phyloP scores from a whole-genome alignment of 2,329 filamentous ascomycete genomes.

The Trichoderma sp. region DNA sequence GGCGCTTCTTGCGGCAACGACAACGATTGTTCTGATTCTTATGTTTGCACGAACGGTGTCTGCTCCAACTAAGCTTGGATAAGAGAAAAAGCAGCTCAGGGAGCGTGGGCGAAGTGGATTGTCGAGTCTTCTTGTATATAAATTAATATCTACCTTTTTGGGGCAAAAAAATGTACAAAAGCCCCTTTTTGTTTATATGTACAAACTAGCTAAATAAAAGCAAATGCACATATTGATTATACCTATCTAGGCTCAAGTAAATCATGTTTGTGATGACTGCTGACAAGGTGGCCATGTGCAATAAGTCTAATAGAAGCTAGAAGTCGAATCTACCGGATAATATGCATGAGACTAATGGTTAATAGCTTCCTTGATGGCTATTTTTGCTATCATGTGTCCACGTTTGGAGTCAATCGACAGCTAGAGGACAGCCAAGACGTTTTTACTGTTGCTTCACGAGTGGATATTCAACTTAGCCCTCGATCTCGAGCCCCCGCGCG shows the following conservation, averaged over 20 bases:
- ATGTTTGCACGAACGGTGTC: conserved; percentile 11
- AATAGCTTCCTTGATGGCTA: not conserved
- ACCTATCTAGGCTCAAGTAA: not conserved
- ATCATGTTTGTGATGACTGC: not conserved
- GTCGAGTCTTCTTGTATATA: conserved; percentile 10
- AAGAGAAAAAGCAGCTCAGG: not conserved
- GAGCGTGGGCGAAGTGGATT: not conserved
- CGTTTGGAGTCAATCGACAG: not conserved
- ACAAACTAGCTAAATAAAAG: not conserved
- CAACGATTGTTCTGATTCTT: conserved; percentile 14
- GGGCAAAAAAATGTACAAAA: not conserved
- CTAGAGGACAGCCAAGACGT: not conserved
- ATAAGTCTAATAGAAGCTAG: not conserved
- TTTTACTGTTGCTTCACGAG: not conserved
- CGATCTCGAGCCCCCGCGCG: not conserved
- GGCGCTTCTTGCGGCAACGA: not conserved
- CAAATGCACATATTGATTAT: not conserved
- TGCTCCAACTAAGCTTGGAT: conserved; percentile 2
- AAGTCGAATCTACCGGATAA: not conserved
- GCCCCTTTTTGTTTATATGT: not conserved
- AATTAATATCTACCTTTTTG: not conserved
- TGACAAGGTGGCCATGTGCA: not conserved
- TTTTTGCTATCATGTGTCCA: not conserved
- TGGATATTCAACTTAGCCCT: not conserved
- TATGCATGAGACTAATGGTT: not conserved